A percentile compares a stretch with the other conserved stretches of the same genome.
Evolutionary conservation across 148 eudicot genomes (phyloP).

Genomic region (Tetragonia tetragonoides): DNA sequence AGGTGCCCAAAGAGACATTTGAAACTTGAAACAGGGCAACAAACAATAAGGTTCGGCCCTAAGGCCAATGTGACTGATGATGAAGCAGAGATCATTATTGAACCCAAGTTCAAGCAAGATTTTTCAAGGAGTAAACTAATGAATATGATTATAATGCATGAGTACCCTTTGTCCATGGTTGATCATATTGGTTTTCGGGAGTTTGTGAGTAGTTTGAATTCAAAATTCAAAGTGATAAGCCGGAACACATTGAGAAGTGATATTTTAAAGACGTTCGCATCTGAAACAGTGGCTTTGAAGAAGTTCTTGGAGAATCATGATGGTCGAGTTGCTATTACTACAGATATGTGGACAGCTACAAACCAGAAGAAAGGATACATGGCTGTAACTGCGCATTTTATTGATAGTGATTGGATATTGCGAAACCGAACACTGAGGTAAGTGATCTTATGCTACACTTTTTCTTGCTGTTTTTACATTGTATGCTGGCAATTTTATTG

Average conservation of each 20-base stretch:
- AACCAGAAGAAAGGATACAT: slow-evolving; percentile 26
- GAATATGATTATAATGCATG: neutral
- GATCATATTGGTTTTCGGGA: neutral
- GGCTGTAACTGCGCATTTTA: slow-evolving; percentile 26
- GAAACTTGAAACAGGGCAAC: neutral
- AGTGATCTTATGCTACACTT: neutral
- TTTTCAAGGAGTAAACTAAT: neutral
- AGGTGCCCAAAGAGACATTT: neutral
- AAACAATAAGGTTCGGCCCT: neutral
- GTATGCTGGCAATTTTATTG: too few species aligned
- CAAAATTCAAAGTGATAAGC: neutral
- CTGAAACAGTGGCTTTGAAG: neutral
- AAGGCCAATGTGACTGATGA: neutral
- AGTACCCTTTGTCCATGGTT: slow-evolving; percentile 7
- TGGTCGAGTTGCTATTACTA: slow-evolving; percentile 17
- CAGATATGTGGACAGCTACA: slow-evolving; percentile 25
- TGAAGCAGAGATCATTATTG: neutral
- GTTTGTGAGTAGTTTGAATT: neutral
- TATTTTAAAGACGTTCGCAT: slow-evolving; percentile 18
- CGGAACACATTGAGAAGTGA: slow-evolving; percentile 5
- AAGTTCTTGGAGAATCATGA: neutral
- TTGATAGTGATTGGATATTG: slow-evolving; percentile 20
- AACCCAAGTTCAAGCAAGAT: neutral
- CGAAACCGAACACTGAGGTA: slow-evolving; percentile 16
- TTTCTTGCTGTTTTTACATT: too few species aligned